Evolutionary conservation across 2,329 filamentous ascomycete species (phyloP), one percentile per base, ranked within the genome.

Genomic region (Colletotrichum coccodes): DNA sequence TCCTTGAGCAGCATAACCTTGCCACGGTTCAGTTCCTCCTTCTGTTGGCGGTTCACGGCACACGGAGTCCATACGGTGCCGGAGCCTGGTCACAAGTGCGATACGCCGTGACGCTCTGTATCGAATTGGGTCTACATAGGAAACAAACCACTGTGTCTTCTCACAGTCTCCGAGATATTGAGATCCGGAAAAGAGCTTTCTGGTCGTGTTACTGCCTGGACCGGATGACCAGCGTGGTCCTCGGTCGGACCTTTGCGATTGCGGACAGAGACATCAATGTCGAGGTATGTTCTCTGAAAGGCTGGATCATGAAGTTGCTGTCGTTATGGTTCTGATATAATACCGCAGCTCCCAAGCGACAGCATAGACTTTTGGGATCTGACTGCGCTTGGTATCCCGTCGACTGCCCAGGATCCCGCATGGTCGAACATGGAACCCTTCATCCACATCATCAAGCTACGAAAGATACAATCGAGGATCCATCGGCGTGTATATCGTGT

Each of bases 181-280:
- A 78, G 60, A 75, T 79, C 12, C 68, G 77, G 5, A 73, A 73
- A 8, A 71, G 78, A 2, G 72, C 76, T 1, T 81, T 80, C 61
- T 80, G 79, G 79, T 73, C 74, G 4, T 75, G 73, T 46, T 80
- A 81, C 59, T 76, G 72, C n/a, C 71, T 80, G 6, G 78, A 81
- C 47, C 72, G 79, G 6, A 72, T 75, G 52, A 77, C 78, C 0
- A 79, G 75, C 12, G 75, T 79, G 1, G 72, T 76, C 0, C 72
- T 81, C 5, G 79, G 79, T 1, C 64, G 79, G 8, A 74, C 78
- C 0, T 79, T 80, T 68, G 76, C 76, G 8, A 78, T 80, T 32
- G 74, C 75, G 1, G 78, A 80, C 46, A 61, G 75, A 44, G 77
- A 79, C 23, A 78, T 79, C 60, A 75, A 78, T 61, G 74, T 73